Base-by-base conservation (phyloP, 164 flowering plant species). In the Annona cherimola region DNA sequence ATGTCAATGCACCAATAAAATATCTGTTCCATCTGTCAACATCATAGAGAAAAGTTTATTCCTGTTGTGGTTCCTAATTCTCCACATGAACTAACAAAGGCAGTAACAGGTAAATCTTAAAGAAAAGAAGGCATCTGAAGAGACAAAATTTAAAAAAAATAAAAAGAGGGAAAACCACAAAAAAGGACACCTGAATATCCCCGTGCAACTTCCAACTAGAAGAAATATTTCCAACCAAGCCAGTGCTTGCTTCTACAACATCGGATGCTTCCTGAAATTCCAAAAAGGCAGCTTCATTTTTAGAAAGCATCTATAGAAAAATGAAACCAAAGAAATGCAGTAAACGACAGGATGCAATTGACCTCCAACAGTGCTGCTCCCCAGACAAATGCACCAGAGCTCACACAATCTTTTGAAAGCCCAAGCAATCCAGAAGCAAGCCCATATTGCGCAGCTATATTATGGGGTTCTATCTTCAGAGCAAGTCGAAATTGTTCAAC, bases 401-500 rank as follows among this genome's bases (percentile, higher is more conserved):
- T 81, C 59, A 81, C 80, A 66, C 92, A 89, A 80, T 93, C 93
- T 79, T 86, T 90, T 43, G 97, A 86, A 74, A 86, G 79, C 67
- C 92, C 87, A 80, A 91, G 88, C 66, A 95, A 83, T 45, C 83
- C 98, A 69, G 89, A 89, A 74, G 92, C 96, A 85, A 91, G 96
- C 67, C 96, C 99, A 83, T 86, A 86, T n/a, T 71, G 73, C 68
- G 93, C 94, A 76, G 97, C 79, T 20, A 84, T 76, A 82, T 81
- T 89, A 39, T 83, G 73, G 69, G 97, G 95, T 54, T 86, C 85
- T 14, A 91, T 83, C 69, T 82, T 81, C 61, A 93, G 62, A 63
- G 96, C 98, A 67, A 74, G 83, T 61, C 70, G 89, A 83, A 93
- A 95, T 41, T 80, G 89, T 76, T 95, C 98, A 72, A 89, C 78